These are phyloP conservation scores for Phyllosticta citrichinensis DNA, from an alignment of 2,329 filamentous ascomycete genomes.

Conservation along the genomic window DNA sequence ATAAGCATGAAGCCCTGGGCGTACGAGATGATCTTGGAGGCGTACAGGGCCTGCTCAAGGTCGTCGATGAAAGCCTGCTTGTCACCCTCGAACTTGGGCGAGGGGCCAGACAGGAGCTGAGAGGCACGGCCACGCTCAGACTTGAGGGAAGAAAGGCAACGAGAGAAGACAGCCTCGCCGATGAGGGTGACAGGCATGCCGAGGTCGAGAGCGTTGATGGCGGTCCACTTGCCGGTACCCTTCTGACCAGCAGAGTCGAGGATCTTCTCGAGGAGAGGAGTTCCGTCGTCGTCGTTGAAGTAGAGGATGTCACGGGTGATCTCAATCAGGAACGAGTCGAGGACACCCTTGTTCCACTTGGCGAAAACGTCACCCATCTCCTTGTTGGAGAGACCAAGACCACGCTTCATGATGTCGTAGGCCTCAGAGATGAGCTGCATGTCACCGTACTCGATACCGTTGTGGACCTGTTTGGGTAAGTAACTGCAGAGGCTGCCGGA, in stretches of 20 bases:
- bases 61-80: constrained; percentile 90
- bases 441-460: constrained; percentile 99
- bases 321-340: constrained; percentile 96
- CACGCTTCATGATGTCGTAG: constrained; percentile 99
- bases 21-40: constrained; percentile 99
- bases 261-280: constrained; percentile 93
- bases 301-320: constrained; percentile 98
- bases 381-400: constrained; percentile 77
- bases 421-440: constrained; percentile 99
- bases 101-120: constrained; percentile 66
- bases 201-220: constrained; percentile 96
- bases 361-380: constrained; percentile 92
- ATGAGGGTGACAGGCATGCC: constrained; percentile 98
- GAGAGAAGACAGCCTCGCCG: constrained; percentile 89
- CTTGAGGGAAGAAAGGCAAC: constrained; percentile 92
- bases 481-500: too few species aligned
- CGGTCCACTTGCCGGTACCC: constrained; percentile 99
- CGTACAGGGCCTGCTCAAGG: constrained; percentile 97
- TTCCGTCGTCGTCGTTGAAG: constrained; percentile 91
- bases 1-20: constrained; percentile 99
- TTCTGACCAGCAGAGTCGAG: constrained; percentile 98
- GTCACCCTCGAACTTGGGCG: constrained; percentile 75
- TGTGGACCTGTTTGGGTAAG: constrained; percentile 53
- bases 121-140: constrained; percentile 78
- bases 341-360: constrained; percentile 97